Evolutionary conservation across 1,139 yeast genomes (phyloP), one percentile per base, ranked within the genome.

Genomic region (Lodderomyces pseudojiufengensis): DNA sequence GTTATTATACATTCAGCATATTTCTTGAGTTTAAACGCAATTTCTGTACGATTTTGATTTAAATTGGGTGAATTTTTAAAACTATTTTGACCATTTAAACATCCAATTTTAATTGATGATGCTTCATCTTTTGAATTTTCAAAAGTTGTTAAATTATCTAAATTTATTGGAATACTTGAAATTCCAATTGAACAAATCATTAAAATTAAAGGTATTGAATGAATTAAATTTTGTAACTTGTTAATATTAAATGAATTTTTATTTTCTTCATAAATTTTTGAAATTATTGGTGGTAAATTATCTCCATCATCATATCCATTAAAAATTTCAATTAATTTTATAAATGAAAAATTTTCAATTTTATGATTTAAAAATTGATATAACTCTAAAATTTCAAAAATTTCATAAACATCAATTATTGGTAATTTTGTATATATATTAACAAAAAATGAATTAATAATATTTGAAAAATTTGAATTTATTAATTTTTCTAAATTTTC

Each of bases 361-460:
- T 49, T 40, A 6, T 46, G 40, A 11, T 41, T 38, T 29, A 65
- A 42, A 11, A 53, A 28, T 35, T 59, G 57, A 42, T 51, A 60
- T 8, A 56, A 51, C 37, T 61, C 65, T 24, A 65, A 46, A 16
- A 53, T 49, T 39, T 62, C 70, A 32, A 65, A 45, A 26, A 65
- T 51, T 26, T 51, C 53, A 21, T 58, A 47, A 22, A 56, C 52
- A 40, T 64, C 66, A 13, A 65, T 42, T 7, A 63, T 53, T 2
- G 71, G 72, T 7, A 60, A 46, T 40, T 64, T 65, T 2, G 68
- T 52, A 43, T 63, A 64, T 33, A 62, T 59, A 41, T 63, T 60
- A 20, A 61, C 46, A 38, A 65, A 56, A 37, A 59, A 65, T 9
- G 68, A 60, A 40, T 60, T 62, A 25, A 63, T 42, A 22, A 58